Base-by-base conservation (phyloP, 2,329 filamentous ascomycete genomes). In the Colletotrichum musae region DNA sequence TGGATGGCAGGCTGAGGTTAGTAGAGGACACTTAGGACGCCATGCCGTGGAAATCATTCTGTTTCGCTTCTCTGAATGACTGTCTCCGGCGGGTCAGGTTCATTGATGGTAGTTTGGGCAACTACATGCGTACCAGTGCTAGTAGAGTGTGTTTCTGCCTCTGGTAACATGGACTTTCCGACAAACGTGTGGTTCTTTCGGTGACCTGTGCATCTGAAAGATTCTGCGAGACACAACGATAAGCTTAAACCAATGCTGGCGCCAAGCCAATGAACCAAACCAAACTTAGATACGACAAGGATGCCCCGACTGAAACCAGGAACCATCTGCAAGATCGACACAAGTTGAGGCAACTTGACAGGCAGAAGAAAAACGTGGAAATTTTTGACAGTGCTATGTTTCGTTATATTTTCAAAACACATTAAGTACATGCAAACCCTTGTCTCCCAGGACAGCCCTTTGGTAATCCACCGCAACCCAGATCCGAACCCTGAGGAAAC, bases 361-460 rank as follows among this genome's bases (percentile, higher is more conserved):
- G 9, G 10, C 7, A 36, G 32, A 7, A 6, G 32, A 7, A 36
- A 6, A 36, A 18, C 18, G 32, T 9, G 7, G 54, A 45, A 18
- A 51, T n/a, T 43, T 56, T 43, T 56, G 61, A 51, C 48, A 59
- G 50, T 53, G 48, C n/a, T 28, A 24, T 36, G 32, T 36, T 36
- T 36, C 32, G 21, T 24, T 32, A 10, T 48, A 28, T 58, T 32
- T 28, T 47, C 36, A 54, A 59, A 24, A 26, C 26, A 65, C 47
- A 65, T 50, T 58, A 59, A 65, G 32, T 45, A 58, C 54, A 58
- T 68, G 48, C 48, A 48, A 54, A 65, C 36, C 54, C 48, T 41
- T 50, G 48, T 58, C 61, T 58, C 28, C 21, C 39, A 64, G 39
- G 47, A 58, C 39, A 53, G 39, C 47, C 53, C 39, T 52, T 58